Percentiles rank a stretch among this genome's conserved stretches.
phyloP scores from a whole-genome alignment of 371 early-diverging fungal genomes.

The Fennellomyces sp. region DNA sequence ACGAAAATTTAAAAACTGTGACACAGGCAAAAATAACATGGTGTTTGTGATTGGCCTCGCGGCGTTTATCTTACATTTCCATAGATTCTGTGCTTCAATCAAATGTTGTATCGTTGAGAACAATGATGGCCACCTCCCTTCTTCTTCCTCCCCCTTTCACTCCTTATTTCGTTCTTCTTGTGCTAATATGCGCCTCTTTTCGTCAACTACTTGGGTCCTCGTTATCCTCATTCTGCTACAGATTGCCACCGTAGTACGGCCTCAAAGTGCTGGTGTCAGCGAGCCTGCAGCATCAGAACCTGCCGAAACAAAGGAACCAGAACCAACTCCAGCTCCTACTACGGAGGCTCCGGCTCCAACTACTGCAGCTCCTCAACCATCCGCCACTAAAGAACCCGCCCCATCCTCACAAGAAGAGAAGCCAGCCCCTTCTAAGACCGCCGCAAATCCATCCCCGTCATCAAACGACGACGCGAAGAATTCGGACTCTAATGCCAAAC shows the following conservation, averaged over 20 bases:
- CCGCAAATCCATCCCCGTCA: background rate
- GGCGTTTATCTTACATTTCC: slow-evolving; percentile 9
- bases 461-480: background rate
- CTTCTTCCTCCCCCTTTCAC: slow-evolving; percentile 8
- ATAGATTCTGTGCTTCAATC: slow-evolving; percentile 12
- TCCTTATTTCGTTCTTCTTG: slow-evolving; percentile 8
- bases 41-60: background rate
- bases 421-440: background rate
- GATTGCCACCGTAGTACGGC: background rate
- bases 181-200: slow-evolving; percentile 1
- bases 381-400: background rate
- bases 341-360: background rate
- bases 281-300: background rate
- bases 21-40: slow-evolving; percentile 2
- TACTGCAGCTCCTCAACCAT: background rate
- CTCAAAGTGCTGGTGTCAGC: background rate
- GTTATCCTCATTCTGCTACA: background rate
- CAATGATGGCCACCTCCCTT: background rate
- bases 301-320: background rate
- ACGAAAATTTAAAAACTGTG: background rate
- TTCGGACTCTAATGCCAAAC: background rate
- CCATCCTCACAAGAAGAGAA: slow-evolving; percentile 1
- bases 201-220: slow-evolving; percentile 1
- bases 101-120: slow-evolving; percentile 2
- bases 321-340: slow-evolving; percentile 7